Base-by-base conservation (phyloP, 345 rosid species). In the Salix koriyanagi region DNA sequence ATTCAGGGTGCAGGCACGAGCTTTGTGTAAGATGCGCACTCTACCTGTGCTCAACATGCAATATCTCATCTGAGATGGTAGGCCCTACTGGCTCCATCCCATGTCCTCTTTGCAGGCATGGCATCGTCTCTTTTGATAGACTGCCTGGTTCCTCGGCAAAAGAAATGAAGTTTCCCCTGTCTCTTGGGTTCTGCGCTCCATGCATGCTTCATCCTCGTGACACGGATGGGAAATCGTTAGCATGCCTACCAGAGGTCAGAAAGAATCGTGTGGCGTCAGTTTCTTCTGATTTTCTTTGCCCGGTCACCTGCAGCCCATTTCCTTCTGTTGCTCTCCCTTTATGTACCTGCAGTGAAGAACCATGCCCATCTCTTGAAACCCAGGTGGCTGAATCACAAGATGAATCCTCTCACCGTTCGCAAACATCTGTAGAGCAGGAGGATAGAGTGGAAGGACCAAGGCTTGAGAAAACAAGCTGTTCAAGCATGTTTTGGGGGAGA, bases 401-500 rank as follows among this genome's bases (percentile, higher is more conserved):
- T 32, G 93, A 83, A 54, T 75, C 93, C 50, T 85, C 92, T 16
- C 84, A 75, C 37, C 85, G 67, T 1, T 65, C 90, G 12, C 94
- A 90, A 44, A 68, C 71, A 23, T 58, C 88, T 34, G 80, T 77
- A 14, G 97, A 87, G 61, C 92, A 87, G 78, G 94, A 90, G 78
- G 94, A 90, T 74, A 96, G 92, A 84, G 69, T 84, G 65, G 97
- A 87, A 77, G 97, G 92, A 79, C 82, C 92, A 2, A 84, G 97
- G 75, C 85, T 87, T 78, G 99, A 88, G 81, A 93, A 91, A 79
- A 89, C 97, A 42, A 93, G 86, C 18, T 96, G 99, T 70, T 91
- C 99, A 28, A 92, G 90, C 78, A 91, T 96, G 97, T 93, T 96
- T 54, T 96, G 99, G 99, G 92, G 98, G 75, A 86, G 97, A 84